These are phyloP conservation scores for Alternaria postmessia DNA, from an alignment of 2,329 filamentous ascomycete genomes.

Conservation along the genomic window DNA sequence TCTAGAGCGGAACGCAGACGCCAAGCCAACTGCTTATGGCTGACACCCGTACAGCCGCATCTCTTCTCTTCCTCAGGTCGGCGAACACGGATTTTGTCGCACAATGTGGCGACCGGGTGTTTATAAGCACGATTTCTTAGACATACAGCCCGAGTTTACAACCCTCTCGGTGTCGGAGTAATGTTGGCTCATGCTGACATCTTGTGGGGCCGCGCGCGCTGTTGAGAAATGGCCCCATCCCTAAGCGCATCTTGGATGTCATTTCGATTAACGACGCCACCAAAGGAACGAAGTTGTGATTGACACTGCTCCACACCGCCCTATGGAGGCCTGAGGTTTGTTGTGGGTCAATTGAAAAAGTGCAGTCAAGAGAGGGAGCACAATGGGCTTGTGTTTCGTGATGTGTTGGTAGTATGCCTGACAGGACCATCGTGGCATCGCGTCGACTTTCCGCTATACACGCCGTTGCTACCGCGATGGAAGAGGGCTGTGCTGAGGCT, in stretches of 20 bases:
- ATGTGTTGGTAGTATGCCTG: background rate
- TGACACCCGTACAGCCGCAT: slow-evolving; percentile 11
- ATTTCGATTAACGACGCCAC: slow-evolving; percentile 20
- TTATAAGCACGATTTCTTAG: background rate
- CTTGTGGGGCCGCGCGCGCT: background rate
- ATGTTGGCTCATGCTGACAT: slow-evolving; percentile 9
- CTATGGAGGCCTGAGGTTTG: background rate
- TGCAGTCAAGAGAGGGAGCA: background rate
- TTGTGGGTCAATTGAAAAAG: background rate
- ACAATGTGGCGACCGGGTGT: background rate
- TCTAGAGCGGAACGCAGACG: background rate
- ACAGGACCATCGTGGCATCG: background rate
- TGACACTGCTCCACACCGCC: slow-evolving; percentile 1
- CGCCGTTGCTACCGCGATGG: background rate
- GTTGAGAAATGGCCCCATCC: slow-evolving; percentile 15
- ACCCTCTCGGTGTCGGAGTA: slow-evolving; percentile 9
- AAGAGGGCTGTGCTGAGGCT: slow-evolving; percentile 21
- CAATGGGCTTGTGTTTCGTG: slow-evolving; percentile 1
- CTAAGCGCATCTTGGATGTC: slow-evolving; percentile 5
- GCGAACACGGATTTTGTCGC: background rate
- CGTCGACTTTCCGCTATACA: slow-evolving; percentile 2
- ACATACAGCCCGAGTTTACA: background rate
- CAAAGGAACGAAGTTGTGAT: slow-evolving; percentile 4
- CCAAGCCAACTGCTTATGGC: slow-evolving; percentile 9
- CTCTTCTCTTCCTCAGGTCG: background rate